phyloP scores from a whole-genome alignment of 1,284 basidiomycete genomes.

The Malassezia sp. region DNA sequence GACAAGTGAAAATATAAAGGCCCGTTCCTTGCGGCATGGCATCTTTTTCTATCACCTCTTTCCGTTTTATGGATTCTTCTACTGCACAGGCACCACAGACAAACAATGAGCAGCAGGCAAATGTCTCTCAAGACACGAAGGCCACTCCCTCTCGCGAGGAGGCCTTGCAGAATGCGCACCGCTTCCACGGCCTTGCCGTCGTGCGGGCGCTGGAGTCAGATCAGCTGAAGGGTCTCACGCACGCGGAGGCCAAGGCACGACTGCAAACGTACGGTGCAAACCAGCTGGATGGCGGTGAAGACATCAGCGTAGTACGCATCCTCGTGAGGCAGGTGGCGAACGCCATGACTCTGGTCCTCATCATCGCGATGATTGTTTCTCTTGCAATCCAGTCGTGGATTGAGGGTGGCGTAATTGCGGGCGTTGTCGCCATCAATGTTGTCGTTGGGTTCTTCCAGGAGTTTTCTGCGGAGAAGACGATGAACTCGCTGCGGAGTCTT shows the following conservation, averaged over 20 bases:
- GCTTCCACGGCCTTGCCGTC: constrained; percentile 3
- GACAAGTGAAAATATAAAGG: no score
- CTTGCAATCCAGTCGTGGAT: constrained; percentile 55
- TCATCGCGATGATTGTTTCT: constrained; percentile 58
- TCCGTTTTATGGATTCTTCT: neutral
- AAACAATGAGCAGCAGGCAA: no score
- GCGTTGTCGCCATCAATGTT: constrained; percentile 53
- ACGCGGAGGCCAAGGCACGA: constrained; percentile 22
- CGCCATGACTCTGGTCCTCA: constrained; percentile 47
- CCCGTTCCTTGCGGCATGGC: no score
- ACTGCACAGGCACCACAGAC: neutral
- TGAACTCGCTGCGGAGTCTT: constrained; percentile 55
- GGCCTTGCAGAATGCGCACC: constrained; percentile 1
- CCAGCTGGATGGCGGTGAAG: constrained; percentile 37
- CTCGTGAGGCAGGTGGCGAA: constrained; percentile 42
- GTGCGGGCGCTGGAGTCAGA: constrained; percentile 3
- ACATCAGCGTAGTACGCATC: constrained; percentile 31
- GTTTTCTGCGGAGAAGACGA: constrained; percentile 55
- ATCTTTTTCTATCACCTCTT: no score
- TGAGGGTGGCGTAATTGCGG: constrained; percentile 58
- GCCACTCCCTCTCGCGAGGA: constrained; percentile 4
- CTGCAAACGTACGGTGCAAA: constrained; percentile 34
- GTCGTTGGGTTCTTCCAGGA: constrained; percentile 54
- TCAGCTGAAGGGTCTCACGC: constrained; percentile 21
- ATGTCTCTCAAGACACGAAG: neutral